A percentile compares a stretch with the other conserved stretches of the same genome.
Conservation (phyloP, 192 early-diverging fungal species). For the Mortierella antarctica region DNA sequence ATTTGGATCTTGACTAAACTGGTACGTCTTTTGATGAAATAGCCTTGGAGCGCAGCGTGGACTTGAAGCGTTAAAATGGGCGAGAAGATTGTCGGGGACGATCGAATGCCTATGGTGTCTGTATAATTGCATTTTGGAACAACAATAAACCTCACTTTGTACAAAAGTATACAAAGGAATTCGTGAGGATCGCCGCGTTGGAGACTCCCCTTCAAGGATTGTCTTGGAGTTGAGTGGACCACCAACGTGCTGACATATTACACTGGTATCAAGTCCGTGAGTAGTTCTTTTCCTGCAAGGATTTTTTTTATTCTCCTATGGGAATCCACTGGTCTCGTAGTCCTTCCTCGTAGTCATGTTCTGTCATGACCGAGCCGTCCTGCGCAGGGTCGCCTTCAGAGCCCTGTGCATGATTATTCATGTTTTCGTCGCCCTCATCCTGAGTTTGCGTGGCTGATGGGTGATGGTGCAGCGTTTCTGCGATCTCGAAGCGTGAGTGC, state of each 20-base stretch:
- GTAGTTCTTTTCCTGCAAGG: no score
- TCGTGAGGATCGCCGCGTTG: no score
- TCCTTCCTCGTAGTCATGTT: slow-evolving; percentile 43
- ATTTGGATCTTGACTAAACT: no score
- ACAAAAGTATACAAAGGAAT: slow-evolving; percentile 1
- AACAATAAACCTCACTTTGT: slow-evolving; percentile 10
- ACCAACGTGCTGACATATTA: no score
- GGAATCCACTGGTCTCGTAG: slow-evolving; percentile 49
- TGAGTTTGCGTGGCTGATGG: slow-evolving; percentile 7
- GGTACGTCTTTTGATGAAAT: neutral
- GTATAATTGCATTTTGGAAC: slow-evolving; percentile 16
- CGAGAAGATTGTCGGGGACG: neutral
- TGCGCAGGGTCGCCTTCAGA: slow-evolving; percentile 28
- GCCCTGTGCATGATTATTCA: slow-evolving; percentile 12
- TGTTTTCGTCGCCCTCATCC: slow-evolving; percentile 17
- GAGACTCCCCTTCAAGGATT: no score
- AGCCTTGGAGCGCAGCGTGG: slow-evolving; percentile 48
- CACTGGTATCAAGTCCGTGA: no score
- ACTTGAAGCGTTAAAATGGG: slow-evolving; percentile 38
- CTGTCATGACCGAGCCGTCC: slow-evolving; percentile 20
- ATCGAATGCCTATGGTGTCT: neutral
- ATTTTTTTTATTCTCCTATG: slow-evolving; percentile 45
- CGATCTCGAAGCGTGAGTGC: slow-evolving; percentile 66
- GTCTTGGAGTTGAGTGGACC: no score
- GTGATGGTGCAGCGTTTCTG: slow-evolving; percentile 8